These are phyloP conservation scores for Dipteronia dyeriana DNA, from an alignment of 345 rosid species.

Conservation along the genomic window DNA sequence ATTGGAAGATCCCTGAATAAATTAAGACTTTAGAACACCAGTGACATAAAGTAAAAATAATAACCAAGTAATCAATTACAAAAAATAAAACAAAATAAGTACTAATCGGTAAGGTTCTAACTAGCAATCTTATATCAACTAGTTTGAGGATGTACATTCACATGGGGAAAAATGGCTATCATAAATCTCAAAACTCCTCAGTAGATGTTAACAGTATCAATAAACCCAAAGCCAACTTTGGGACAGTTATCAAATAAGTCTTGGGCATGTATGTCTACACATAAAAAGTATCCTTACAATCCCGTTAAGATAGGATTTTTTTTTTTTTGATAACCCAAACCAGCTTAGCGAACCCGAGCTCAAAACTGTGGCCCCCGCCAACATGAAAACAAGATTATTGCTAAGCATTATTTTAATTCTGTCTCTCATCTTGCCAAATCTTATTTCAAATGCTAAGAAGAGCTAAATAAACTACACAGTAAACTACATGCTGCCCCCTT, in stretches of 20 bases:
- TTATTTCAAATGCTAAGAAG: background rate
- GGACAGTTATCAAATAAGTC: background rate
- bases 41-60: background rate
- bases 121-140: background rate
- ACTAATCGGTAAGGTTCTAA: background rate
- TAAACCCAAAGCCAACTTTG: background rate
- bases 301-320: background rate
- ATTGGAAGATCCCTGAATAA: slow-evolving; percentile 75
- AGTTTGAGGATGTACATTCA: background rate
- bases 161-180: background rate
- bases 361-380: too few species aligned
- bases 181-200: background rate
- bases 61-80: background rate
- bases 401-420: background rate
- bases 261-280: background rate
- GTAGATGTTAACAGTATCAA: background rate
- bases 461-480: background rate
- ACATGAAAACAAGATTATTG: background rate
- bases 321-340: too few species aligned
- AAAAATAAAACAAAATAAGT: background rate
- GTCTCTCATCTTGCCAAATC: background rate
- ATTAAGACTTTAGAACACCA: slow-evolving; percentile 29
- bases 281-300: background rate
- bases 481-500: background rate
- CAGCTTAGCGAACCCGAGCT: too few species aligned